Percentiles rank a stretch among this genome's conserved stretches.
Evolutionary conservation across 2,329 filamentous ascomycete species (phyloP).

Genomic region (Aspergillus niger): DNA sequence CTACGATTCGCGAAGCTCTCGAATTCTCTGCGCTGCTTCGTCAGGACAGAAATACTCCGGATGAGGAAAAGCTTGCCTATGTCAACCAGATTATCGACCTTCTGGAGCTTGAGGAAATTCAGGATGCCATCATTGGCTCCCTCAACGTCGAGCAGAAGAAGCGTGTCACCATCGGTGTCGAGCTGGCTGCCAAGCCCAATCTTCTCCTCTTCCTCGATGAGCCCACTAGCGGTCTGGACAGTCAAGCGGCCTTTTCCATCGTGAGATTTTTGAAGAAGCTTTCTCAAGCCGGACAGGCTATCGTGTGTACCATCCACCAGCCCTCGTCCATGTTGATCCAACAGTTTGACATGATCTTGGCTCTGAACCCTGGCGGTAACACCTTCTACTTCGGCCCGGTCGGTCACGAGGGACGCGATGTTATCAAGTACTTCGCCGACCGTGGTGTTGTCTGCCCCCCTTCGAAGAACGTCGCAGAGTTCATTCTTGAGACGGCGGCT

Average conservation of each 20-base stretch:
- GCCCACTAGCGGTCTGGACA: constrained; percentile 70
- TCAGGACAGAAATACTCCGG: constrained; percentile 58
- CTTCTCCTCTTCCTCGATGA: constrained; percentile 72
- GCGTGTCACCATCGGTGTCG: constrained; percentile 71
- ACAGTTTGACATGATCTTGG: constrained; percentile 73
- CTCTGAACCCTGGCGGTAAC: constrained; percentile 68
- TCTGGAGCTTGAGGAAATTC: constrained; percentile 65
- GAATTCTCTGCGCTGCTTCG: constrained; percentile 69
- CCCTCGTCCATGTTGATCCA: constrained; percentile 69
- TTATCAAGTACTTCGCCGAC: constrained; percentile 68
- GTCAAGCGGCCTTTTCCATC: constrained; percentile 68
- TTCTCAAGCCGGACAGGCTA: constrained; percentile 66
- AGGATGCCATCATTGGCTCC: constrained; percentile 66
- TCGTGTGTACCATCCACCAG: constrained; percentile 74
- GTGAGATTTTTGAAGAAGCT: constrained; percentile 70
- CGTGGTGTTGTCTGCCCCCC: constrained; percentile 68
- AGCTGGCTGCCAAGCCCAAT: constrained; percentile 69
- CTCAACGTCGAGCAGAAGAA: constrained; percentile 72
- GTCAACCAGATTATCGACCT: constrained; percentile 67
- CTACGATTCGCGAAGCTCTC: constrained; percentile 68
- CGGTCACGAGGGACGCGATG: constrained; percentile 65
- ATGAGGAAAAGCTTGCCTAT: constrained; percentile 65
- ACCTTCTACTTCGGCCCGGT: constrained; percentile 74
- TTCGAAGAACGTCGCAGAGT: constrained; percentile 66
- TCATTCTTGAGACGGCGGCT: constrained; percentile 66